Evolutionary conservation across 495 filamentous ascomycete genomes (phyloP), one percentile per base, ranked within the genome.

Genomic region (Annulohypoxylon bovei): DNA sequence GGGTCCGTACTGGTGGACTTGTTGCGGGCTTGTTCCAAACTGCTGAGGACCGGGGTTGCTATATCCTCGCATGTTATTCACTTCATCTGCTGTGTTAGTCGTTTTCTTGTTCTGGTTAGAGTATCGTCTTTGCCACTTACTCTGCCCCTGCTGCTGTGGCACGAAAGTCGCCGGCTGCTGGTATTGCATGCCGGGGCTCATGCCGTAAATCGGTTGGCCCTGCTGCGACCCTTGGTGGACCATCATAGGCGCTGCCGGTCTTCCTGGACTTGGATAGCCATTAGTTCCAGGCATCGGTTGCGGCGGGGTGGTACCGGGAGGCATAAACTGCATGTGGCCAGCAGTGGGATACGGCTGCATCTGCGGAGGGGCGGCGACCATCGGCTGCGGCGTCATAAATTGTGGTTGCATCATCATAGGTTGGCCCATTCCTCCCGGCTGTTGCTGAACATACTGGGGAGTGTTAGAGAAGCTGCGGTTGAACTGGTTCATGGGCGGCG

Each of bases 351-450:
- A 91, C 78, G 93, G 91, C 37, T 86, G 88, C 84, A 94, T 89
- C 73, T 90, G 90, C 27, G 88, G 89, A 47, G 82, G 87, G 28
- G 85, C 87, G 9, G 87, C 83, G 40, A 88, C 82, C 88, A 88
- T 87, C 11, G 84, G 84, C 39, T 84, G 82, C 4, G 83, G 82
- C 16, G 73, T 60, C 55, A 85, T 80, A 55, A 90, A 91, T 30
- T 88, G 88, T 46, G 90, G 90, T 73, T 90, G 92, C 65, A 93
- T 89, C 92, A 95, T 94, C 85, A 95, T 91, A 1, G 90, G 90
- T 4, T 81, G 81, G 28, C 87, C 90, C 75, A 92, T 90, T 70
- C 88, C 89, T 18, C 75, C 80, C 6, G 84, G 81, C 47, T 84
- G 87, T 65, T 91, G 91, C 23, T 87, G 88, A 44, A 91, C 82